phyloP scores from a whole-genome alignment of 352 stramenopile genomes.

The Blastocystis sp. region DNA sequence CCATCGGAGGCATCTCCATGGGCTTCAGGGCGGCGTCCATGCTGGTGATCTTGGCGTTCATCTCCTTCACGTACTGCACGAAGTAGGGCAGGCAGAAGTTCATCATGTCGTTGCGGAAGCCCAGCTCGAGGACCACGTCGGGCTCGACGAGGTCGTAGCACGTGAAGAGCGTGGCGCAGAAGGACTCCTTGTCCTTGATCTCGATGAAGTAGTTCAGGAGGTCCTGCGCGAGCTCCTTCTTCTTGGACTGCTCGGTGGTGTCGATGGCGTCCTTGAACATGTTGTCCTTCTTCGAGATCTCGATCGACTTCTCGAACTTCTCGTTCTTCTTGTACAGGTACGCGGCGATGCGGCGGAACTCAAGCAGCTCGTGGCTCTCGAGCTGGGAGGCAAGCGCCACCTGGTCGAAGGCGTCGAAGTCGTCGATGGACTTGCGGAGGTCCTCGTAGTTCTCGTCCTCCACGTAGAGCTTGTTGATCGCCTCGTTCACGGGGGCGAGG shows the following conservation, averaged over 20 bases:
- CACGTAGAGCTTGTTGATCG: slow-evolving; percentile 93
- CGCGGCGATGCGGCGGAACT: slow-evolving; percentile 98
- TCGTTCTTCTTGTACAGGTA: slow-evolving; percentile 99
- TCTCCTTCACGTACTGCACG: slow-evolving; percentile 97
- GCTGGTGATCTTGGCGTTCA: slow-evolving; percentile 90
- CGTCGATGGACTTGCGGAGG: slow-evolving; percentile 94
- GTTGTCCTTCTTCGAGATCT: slow-evolving; percentile 97
- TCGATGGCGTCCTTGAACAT: slow-evolving; percentile 99
- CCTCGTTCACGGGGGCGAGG: slow-evolving; percentile 96
- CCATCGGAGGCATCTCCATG: slow-evolving; percentile 71
- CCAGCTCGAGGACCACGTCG: slow-evolving; percentile 97
- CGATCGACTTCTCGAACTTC: slow-evolving; percentile 94
- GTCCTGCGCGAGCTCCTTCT: slow-evolving; percentile 92
- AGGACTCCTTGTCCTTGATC: slow-evolving; percentile 96
- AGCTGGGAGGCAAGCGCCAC: slow-evolving; percentile 96
- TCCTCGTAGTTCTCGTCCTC: slow-evolving; percentile 98
- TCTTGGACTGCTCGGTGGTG: slow-evolving; percentile 92
- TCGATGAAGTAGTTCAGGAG: slow-evolving; percentile 98
- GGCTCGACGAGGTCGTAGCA: slow-evolving; percentile 94
- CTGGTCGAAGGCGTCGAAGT: slow-evolving; percentile 99
- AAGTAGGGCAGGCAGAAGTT: slow-evolving; percentile 99
- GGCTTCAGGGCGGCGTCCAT: slow-evolving; percentile 80
- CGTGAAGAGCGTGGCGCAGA: slow-evolving; percentile 95
- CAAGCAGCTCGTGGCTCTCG: slow-evolving; percentile 97
- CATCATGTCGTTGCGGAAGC: slow-evolving; percentile 96